phyloP scores from a whole-genome alignment of 2,329 filamentous ascomycete genomes.

The Beauveria caledonica region DNA sequence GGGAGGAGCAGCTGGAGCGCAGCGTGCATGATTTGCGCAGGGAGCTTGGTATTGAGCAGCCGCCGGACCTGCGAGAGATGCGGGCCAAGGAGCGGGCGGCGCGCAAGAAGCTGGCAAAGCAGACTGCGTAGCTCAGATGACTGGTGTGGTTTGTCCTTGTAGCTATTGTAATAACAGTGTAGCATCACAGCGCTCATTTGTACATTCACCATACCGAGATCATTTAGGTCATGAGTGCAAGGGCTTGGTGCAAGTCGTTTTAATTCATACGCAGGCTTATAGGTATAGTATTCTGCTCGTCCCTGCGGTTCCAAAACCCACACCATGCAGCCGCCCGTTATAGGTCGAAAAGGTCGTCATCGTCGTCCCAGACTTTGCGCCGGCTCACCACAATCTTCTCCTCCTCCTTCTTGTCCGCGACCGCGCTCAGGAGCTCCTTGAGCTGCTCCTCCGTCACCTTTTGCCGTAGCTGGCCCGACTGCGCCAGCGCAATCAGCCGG shows the following conservation, averaged over 20 bases:
- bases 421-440: conserved; percentile 79
- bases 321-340: conserved; percentile 20
- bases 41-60: conserved; percentile 76
- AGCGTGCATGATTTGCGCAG: conserved; percentile 68
- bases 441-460: conserved; percentile 91
- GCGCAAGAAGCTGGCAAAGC: conserved; percentile 52
- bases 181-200: background rate
- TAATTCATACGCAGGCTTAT: background rate
- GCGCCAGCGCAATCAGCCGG: conserved; percentile 82
- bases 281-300: background rate
- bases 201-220: background rate
- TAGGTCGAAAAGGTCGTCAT: conserved; percentile 65
- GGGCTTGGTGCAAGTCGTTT: background rate
- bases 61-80: conserved; percentile 75
- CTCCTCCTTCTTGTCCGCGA: conserved; percentile 70
- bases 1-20: conserved; percentile 87
- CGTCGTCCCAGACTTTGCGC: conserved; percentile 77
- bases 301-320: background rate
- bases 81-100: conserved; percentile 62
- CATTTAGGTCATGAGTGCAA: background rate
- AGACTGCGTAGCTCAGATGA: background rate
- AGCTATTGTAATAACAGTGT: background rate
- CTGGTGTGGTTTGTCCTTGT: background rate
- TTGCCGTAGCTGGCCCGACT: conserved; percentile 72
- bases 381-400: conserved; percentile 82